Base-by-base conservation (phyloP, 345 rosid species). In the Lepidium sativum region DNA sequence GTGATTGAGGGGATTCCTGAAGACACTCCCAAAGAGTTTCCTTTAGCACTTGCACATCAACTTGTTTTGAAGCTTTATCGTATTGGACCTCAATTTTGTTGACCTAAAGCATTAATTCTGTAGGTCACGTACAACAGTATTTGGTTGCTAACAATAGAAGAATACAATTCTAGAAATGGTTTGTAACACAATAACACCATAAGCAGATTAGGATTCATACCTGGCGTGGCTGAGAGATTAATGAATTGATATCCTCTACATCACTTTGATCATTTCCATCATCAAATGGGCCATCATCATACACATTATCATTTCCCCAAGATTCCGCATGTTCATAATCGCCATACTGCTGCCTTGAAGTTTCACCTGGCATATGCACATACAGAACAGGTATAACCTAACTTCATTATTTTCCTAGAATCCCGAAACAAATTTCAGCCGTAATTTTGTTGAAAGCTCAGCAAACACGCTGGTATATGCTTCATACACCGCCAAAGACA, bases 151-250 rank as follows among this genome's bases (percentile, higher is more conserved):
- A 20, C 54, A 13, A 65, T 10, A 33, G 17, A 12, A 52, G 11
- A 7, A 7, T 51, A 69, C 21, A 65, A 12, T 37, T 41, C 38
- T 27, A 35, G 54, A 67, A 63, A 54, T 41, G 9, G 39, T 45
- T 37, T 49, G 44, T 61, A 44, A 18, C 0, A 4, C 63, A 68
- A 47, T 29, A 54, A 25, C 31, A 27, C 21, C 60, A 60, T 35
- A 54, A 38, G 54, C 49, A 42, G 55, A 70, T 50, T 53, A 20
- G 55, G 8, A 72, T 42, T 31, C 71, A 12, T 63, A 89, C 98
- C 97, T 87, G 96, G 42, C 96, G 96, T 67, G 98, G 98, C 71
- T 85, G 94, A 71, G 96, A 84, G 63, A 92, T 89, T 42, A 92
- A 84, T 8, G 77, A 54, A 67, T 75, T 70, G 13, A 75, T 31